These are phyloP conservation scores for Mucor velutinosus DNA, from an alignment of 371 early-diverging fungal genomes.

Conservation along the genomic window DNA sequence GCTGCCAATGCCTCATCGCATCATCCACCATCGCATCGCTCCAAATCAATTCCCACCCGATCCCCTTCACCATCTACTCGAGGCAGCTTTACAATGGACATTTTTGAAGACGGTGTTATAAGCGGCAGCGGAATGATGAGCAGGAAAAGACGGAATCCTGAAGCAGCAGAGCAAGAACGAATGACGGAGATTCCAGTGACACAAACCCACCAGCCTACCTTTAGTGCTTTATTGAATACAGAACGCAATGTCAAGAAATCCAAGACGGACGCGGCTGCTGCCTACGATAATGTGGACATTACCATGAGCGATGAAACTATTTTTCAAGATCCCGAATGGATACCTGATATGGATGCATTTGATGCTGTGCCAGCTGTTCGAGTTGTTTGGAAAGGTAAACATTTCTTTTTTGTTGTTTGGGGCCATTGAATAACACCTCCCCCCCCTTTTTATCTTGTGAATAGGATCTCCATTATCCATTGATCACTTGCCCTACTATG, in stretches of 20 bases:
- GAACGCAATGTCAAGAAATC: slow-evolving; percentile 28
- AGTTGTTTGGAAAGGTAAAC: slow-evolving; percentile 40
- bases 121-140: background rate
- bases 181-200: slow-evolving; percentile 15
- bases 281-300: slow-evolving; percentile 32
- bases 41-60: slow-evolving; percentile 20
- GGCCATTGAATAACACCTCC: background rate
- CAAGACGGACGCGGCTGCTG: slow-evolving; percentile 36
- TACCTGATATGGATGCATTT: slow-evolving; percentile 32
- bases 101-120: slow-evolving; percentile 6
- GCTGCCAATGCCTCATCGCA: background rate
- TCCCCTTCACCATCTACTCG: slow-evolving; percentile 21
- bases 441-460: background rate
- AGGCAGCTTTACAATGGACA: slow-evolving; percentile 23
- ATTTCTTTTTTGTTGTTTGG: slow-evolving; percentile 2
- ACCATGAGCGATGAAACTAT: slow-evolving; percentile 17
- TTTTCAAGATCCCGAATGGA: slow-evolving; percentile 30
- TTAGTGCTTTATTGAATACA: slow-evolving; percentile 13
- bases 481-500: slow-evolving; percentile 44
- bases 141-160: slow-evolving; percentile 20
- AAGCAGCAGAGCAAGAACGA: slow-evolving; percentile 6
- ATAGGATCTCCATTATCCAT: slow-evolving; percentile 56
- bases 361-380: slow-evolving; percentile 16
- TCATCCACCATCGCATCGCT: background rate
- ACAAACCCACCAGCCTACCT: slow-evolving; percentile 22